phyloP scores from a whole-genome alignment of 2,329 filamentous ascomycete species.

The Trichoderma atrobrunneum region DNA sequence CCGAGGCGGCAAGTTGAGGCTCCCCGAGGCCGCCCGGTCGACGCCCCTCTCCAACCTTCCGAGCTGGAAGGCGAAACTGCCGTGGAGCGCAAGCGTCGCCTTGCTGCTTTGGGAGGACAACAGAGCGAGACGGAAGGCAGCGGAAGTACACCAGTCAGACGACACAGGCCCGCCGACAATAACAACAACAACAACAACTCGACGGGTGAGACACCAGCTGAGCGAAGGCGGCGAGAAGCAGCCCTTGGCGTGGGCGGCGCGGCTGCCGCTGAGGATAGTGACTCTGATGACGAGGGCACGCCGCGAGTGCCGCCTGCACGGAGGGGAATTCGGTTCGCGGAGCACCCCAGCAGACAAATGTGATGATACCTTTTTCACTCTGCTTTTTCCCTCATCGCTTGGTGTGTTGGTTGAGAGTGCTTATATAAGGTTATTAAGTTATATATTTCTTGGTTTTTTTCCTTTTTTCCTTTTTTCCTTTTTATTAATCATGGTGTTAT shows the following conservation, averaged over 20 bases:
- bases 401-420: neutral
- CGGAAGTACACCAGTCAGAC: neutral
- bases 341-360: conserved; percentile 30
- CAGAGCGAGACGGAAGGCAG: conserved; percentile 38
- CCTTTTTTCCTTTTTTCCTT: neutral
- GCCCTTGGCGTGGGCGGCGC: conserved; percentile 60
- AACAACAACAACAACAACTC: neutral
- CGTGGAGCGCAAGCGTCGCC: conserved; percentile 64
- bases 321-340: conserved; percentile 62
- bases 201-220: conserved; percentile 67
- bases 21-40: conserved; percentile 6
- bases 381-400: neutral
- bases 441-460: neutral
- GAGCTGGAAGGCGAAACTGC: conserved; percentile 57
- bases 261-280: conserved; percentile 48
- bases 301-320: conserved; percentile 50
- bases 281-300: conserved; percentile 55
- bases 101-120: conserved; percentile 50
- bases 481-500: neutral
- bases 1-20: conserved; percentile 20
- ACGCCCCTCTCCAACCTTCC: conserved; percentile 20
- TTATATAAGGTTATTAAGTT: neutral
- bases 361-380: neutral
- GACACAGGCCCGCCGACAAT: neutral
- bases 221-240: conserved; percentile 69